Evolutionary conservation across 2,329 filamentous ascomycete species (phyloP).

Genomic region (Monosporascus sp.): DNA sequence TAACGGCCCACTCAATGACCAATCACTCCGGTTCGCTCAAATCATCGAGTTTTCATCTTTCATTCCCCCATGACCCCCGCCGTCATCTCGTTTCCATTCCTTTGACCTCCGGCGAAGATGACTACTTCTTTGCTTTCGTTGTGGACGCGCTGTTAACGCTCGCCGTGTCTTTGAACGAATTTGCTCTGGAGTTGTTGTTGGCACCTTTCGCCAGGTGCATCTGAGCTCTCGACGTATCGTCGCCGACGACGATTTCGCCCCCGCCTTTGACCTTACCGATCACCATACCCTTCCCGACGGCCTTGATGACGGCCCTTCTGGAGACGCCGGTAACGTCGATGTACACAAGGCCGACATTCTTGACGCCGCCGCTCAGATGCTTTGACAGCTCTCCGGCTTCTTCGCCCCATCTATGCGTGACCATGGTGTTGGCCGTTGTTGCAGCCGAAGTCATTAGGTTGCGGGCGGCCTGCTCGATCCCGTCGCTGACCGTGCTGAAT

Average conservation of each 20-base stretch:
- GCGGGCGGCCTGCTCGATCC: slow-evolving; percentile 80
- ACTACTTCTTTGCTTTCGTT: slow-evolving; percentile 11
- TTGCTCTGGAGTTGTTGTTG: slow-evolving; percentile 15
- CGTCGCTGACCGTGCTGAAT: slow-evolving; percentile 90
- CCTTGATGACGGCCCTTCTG: slow-evolving; percentile 83
- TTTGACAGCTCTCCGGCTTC: slow-evolving; percentile 77
- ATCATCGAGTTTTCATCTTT: neutral
- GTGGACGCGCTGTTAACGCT: slow-evolving; percentile 14
- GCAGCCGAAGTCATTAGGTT: slow-evolving; percentile 70
- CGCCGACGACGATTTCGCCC: slow-evolving; percentile 67
- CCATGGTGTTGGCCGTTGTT: slow-evolving; percentile 75
- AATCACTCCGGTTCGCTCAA: neutral
- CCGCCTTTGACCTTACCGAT: slow-evolving; percentile 74
- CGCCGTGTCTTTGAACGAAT: slow-evolving; percentile 11
- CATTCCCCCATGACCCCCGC: neutral
- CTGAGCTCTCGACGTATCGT: slow-evolving; percentile 35
- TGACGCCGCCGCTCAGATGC: slow-evolving; percentile 77
- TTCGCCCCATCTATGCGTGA: slow-evolving; percentile 81
- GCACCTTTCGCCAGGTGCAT: slow-evolving; percentile 16
- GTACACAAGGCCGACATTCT: slow-evolving; percentile 95
- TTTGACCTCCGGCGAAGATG: neutral
- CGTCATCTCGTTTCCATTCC: neutral
- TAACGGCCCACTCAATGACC: neutral
- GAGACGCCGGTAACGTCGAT: slow-evolving; percentile 95
- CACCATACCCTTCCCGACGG: slow-evolving; percentile 94